These are phyloP conservation scores for Paecilomyces variotii DNA, from an alignment of 2,329 filamentous ascomycete genomes.

Conservation along the genomic window DNA sequence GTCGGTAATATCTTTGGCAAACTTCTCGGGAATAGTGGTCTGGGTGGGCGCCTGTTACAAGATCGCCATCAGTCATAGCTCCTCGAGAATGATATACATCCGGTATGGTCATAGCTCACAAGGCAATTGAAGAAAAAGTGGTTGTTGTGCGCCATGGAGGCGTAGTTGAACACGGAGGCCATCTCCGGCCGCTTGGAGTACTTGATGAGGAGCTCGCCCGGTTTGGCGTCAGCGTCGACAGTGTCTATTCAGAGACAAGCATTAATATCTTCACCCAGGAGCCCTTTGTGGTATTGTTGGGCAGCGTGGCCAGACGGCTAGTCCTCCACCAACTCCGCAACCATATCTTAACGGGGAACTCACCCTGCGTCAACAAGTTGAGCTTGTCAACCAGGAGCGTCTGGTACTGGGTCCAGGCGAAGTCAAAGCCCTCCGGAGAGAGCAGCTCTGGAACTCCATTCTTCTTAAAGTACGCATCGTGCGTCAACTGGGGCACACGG, in stretches of 20 bases:
- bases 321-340: neutral
- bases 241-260: conserved; percentile 44
- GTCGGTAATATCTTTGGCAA: conserved; percentile 54
- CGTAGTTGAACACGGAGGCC: conserved; percentile 86
- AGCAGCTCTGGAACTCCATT: conserved; percentile 64
- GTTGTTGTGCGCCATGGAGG: conserved; percentile 93
- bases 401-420: conserved; percentile 82
- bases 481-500: conserved; percentile 41
- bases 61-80: neutral
- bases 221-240: conserved; percentile 51
- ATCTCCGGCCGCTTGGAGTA: conserved; percentile 69
- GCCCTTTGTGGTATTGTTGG: neutral
- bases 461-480: conserved; percentile 37
- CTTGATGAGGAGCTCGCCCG: conserved; percentile 62
- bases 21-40: conserved; percentile 46
- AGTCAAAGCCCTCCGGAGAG: conserved; percentile 58
- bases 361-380: conserved; percentile 66
- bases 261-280: neutral
- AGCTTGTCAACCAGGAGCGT: conserved; percentile 63
- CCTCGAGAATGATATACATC: neutral
- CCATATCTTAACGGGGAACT: conserved; percentile 14
- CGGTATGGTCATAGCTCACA: conserved; percentile 18
- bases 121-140: conserved; percentile 47
- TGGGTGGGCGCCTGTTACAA: conserved; percentile 30
- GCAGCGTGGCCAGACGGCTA: neutral